Percentiles rank a stretch among this genome's conserved stretches.
phyloP scores from a whole-genome alignment of 257 asterid species.

The Cynanchum wilfordii region DNA sequence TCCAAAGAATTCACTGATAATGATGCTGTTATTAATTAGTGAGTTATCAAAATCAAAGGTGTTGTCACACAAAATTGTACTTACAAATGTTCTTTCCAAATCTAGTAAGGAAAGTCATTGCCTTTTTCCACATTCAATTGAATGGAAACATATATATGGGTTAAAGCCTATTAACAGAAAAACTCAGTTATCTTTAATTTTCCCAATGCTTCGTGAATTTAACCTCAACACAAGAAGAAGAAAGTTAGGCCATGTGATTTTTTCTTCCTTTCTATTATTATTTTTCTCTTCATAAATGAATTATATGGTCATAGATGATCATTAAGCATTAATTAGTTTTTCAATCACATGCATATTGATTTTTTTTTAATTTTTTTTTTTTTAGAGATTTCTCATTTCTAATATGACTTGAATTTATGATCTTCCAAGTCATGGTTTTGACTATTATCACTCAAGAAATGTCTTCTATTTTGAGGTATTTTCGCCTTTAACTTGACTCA shows the following conservation, averaged over 20 bases:
- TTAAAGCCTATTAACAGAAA: not conserved
- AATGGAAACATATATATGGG: not conserved
- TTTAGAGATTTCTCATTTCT: no score
- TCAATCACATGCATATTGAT: no score
- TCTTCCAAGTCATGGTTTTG: no score
- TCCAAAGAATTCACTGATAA: not conserved
- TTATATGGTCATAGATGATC: no score
- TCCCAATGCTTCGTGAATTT: not conserved
- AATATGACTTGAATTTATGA: no score
- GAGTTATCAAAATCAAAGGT: slow-evolving; percentile 13
- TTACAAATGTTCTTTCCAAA: slow-evolving; percentile 13
- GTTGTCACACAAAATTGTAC: slow-evolving; percentile 17
- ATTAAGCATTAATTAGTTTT: no score
- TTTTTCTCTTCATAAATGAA: no score
- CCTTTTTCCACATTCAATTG: slow-evolving; percentile 14
- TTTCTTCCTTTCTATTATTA: no score
- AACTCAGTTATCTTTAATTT: not conserved
- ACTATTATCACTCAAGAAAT: no score
- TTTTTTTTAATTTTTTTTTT: no score
- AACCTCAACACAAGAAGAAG: not conserved
- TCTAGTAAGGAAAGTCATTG: slow-evolving; percentile 8
- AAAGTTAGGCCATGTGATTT: not conserved
- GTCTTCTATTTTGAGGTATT: no score
- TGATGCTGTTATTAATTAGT: not conserved
- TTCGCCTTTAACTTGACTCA: no score